Base-by-base conservation (phyloP, 2,329 filamentous ascomycete species). In the Ploettnerulaceae sp. region DNA sequence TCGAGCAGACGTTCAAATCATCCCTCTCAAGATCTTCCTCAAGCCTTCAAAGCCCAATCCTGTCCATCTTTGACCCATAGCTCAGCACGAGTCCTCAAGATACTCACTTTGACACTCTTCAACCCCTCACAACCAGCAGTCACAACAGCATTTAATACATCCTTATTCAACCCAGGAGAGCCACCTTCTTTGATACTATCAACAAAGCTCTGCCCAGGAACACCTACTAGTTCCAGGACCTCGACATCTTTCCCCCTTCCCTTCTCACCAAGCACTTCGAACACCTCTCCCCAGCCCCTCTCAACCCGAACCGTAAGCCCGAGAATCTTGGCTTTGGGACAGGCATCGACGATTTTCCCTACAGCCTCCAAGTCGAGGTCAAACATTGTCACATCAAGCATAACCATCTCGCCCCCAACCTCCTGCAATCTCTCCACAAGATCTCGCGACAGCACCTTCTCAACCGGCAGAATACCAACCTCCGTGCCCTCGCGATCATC, bases 311-410 rank as follows among this genome's bases (percentile, higher is more conserved):
- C 47, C 15, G 66, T 68, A 2, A 62, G 52, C 40, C 63, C 65
- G 32, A 71, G 41, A 7, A 70, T 63, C 60, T 68, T 64, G 6
- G 71, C 37, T 4, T 61, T 59, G 41, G 60, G 63, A 51, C 69
- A 66, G 38, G 51, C 56, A n/a, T 54, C 57, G 15, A 71, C 41
- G 3, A 72, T 54, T 21, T 54, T 57, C 21, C 52, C 50, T 24
- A 71, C 54, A 14, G 69, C 61, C 22, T 57, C 52, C 5, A 62
- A 34, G 6, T 57, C 61, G 4, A 73, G 36, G 1, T 67, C 68
- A 51, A 70, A 72, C 33, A 72, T 54, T 7, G 68, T 70, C 8
- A 61, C 56, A 54, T 71, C 71, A 8, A 53, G 32, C 47, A 58
- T 45, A 0, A 54, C 43, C 33, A 59, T 44, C 12, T 31, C 49